Evolutionary conservation across 2,329 filamentous ascomycete genomes (phyloP).

Genomic region (Remersonia thermophila): DNA sequence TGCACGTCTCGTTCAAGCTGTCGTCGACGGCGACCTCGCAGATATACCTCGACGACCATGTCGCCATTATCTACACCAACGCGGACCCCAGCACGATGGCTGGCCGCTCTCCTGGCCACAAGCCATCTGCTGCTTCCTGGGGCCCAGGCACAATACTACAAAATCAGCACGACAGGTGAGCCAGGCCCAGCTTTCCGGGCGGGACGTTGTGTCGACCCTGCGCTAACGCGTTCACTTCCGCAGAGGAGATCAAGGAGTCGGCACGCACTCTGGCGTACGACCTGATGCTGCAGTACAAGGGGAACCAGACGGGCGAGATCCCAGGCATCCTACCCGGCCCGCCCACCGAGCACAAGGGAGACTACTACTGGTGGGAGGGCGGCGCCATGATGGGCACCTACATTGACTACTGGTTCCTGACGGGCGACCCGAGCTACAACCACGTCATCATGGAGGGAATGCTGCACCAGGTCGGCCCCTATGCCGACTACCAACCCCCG

Average conservation of each 20-base stretch:
- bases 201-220: no score
- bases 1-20: background rate
- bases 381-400: constrained; percentile 56
- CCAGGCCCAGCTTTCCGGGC: no score
- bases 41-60: constrained; percentile 6
- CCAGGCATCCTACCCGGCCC: constrained; percentile 47
- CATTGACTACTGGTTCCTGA: constrained; percentile 59
- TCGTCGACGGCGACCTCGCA: background rate
- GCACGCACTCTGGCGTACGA: constrained; percentile 17
- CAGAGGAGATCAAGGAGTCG: constrained; percentile 16
- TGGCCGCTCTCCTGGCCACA: constrained; percentile 10
- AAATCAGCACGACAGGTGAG: constrained; percentile 14
- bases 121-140: constrained; percentile 8
- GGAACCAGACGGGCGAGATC: constrained; percentile 31
- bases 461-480: constrained; percentile 44
- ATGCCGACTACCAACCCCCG: constrained; percentile 45
- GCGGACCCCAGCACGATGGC: constrained; percentile 13
- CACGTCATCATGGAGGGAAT: constrained; percentile 42
- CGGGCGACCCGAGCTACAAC: constrained; percentile 53
- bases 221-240: constrained; percentile 7
- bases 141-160: constrained; percentile 13
- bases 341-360: constrained; percentile 32
- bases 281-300: constrained; percentile 18
- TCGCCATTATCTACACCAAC: constrained; percentile 2
- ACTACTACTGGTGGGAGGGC: constrained; percentile 67